These are phyloP conservation scores for Saussurea involucrata DNA, from an alignment of 129 eudicot genomes.

Conservation along the genomic window DNA sequence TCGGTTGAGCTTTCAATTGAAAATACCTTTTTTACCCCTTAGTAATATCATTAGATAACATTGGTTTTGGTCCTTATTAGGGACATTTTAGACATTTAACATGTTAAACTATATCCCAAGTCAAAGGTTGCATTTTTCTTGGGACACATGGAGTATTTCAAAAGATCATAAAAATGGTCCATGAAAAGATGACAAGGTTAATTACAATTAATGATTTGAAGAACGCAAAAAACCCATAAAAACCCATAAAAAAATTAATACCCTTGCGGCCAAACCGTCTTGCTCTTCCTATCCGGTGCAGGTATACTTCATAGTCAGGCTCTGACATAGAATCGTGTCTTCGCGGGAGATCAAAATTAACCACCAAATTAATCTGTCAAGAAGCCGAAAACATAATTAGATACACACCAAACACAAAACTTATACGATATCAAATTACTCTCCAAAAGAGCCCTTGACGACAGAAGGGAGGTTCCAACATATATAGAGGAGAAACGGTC, in stretches of 20 bases:
- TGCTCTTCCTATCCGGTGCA: slow-evolving; percentile 76
- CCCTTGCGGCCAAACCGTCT: slow-evolving; percentile 85
- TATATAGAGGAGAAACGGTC: neutral
- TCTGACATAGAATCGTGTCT: slow-evolving; percentile 27
- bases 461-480: neutral
- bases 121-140: neutral
- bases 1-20: too few relatives aligned
- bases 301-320: slow-evolving; percentile 65
- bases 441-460: neutral
- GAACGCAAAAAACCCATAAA: neutral
- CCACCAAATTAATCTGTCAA: slow-evolving; percentile 60
- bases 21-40: too few relatives aligned
- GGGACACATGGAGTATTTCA: neutral
- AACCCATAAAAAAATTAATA: slow-evolving; percentile 20
- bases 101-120: neutral
- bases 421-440: neutral
- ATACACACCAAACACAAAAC: neutral
- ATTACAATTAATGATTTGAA: neutral
- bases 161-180: too few relatives aligned
- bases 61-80: neutral
- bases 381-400: neutral
- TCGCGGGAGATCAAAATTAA: slow-evolving; percentile 60
- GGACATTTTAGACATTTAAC: neutral
- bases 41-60: too few relatives aligned
- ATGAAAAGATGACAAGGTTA: neutral